Evolutionary conservation across 495 filamentous ascomycete genomes (phyloP), one percentile per base, ranked within the genome.

Genomic region (Podospora pseudocomata): DNA sequence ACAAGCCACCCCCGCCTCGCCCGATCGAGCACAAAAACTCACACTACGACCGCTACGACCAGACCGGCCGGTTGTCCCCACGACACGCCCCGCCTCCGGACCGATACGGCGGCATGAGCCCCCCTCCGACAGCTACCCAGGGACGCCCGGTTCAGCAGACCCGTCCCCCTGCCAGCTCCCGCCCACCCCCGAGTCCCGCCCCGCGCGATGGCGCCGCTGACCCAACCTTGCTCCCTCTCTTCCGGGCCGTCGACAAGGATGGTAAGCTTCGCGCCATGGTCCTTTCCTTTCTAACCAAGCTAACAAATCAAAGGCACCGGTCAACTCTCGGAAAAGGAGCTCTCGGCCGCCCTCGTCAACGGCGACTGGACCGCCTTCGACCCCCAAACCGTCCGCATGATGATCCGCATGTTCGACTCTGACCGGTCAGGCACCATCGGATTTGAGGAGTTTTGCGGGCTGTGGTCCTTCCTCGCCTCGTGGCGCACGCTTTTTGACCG

Each of bases 371-470:
- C 92, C 5, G 86, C 90, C 4, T 99, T 99, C 77, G 96, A 99
- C 80, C 88, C 90, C n/a, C 91, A 97, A 71, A 99, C 95, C 3
- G 92, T 99, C 67, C 90, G 90, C 68, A 96, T 97, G 92, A 98
- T 99, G 95, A 97, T 98, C 69, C 88, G 90, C 75, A 98, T 98
- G 95, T 99, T 99, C 80, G 95, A 98, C 81, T 88, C 84, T 70
- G 91, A 97, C 81, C 89, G 91, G 67, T 90, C 86, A 65, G 93
- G 94, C 60, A 91, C 88, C 5, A 97, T 99, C 75, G 91, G 88
- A 61, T 99, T 97, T 76, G 89, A 97, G 70, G 95, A 99, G 79
- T 99, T 99, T 72, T 95, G 91, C 75, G 92, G 92, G 4, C 81
- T 99, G 57, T 99, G 95, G 95, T 90, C 89, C 60, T 99, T 97